These are phyloP conservation scores for Solidago caesia DNA, from an alignment of 129 eudicot species.

Conservation along the genomic window DNA sequence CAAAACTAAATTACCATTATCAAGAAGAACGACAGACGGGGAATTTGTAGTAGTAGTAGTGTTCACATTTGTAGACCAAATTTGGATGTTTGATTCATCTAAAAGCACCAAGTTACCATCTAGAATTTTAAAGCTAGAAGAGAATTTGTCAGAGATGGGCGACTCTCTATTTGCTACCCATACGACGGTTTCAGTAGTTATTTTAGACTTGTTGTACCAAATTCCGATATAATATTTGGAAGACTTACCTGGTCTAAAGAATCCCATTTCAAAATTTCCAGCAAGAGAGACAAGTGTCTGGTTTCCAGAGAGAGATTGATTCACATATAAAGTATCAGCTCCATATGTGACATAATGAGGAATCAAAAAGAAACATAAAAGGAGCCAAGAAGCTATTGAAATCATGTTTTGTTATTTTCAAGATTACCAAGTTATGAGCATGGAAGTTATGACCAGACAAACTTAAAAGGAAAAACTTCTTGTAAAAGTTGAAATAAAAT, in stretches of 20 bases:
- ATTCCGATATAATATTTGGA: slow-evolving; percentile 49
- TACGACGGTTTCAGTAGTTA: slow-evolving; percentile 22
- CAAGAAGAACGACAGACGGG: slow-evolving; percentile 33
- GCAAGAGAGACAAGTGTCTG: not conserved
- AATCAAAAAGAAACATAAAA: not conserved
- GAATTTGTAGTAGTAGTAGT: slow-evolving; percentile 15
- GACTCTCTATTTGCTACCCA: slow-evolving; percentile 73
- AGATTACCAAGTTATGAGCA: too few relatives aligned
- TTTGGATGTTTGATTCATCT: slow-evolving; percentile 21
- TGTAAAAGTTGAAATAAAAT: too few relatives aligned
- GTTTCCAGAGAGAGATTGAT: not conserved
- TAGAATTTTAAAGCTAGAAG: slow-evolving; percentile 28
- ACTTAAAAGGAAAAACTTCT: too few relatives aligned
- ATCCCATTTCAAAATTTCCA: slow-evolving; percentile 49
- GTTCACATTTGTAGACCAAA: slow-evolving; percentile 54
- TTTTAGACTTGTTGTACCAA: slow-evolving; percentile 31
- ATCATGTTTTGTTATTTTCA: not conserved
- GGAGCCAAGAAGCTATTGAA: not conserved
- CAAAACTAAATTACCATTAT: slow-evolving; percentile 51
- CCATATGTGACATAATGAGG: not conserved
- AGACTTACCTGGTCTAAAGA: slow-evolving; percentile 49
- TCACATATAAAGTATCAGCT: not conserved
- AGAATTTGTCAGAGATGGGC: slow-evolving; percentile 36
- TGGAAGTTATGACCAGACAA: too few relatives aligned
- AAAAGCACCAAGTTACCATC: slow-evolving; percentile 49